phyloP scores from a whole-genome alignment of 306 rosid species.

The Fragaria ananassa region DNA sequence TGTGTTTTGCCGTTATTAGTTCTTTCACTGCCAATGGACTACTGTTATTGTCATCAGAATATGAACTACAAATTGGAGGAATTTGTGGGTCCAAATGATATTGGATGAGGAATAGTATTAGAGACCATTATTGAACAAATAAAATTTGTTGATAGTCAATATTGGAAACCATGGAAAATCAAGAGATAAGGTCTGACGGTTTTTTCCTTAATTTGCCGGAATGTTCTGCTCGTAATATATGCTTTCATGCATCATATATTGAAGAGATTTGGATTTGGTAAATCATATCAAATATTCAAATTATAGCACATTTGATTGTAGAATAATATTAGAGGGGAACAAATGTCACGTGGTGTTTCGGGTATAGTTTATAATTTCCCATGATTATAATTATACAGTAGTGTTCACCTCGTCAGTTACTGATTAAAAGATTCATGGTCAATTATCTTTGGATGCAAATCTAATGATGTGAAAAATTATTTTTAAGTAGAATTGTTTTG shows the following conservation, averaged over 20 bases:
- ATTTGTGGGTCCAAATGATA: slow-evolving; percentile 11
- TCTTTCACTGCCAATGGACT: slow-evolving; percentile 9
- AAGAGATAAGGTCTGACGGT: not conserved
- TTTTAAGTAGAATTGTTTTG: no score
- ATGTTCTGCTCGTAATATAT: not conserved
- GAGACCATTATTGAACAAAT: not conserved
- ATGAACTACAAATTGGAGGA: slow-evolving; percentile 16
- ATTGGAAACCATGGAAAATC: not conserved
- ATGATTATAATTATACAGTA: no score
- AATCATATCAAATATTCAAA: not conserved
- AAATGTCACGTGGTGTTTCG: no score
- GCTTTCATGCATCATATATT: not conserved
- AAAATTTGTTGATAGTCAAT: not conserved
- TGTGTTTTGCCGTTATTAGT: slow-evolving; percentile 7
- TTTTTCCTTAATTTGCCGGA: not conserved
- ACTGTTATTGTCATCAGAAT: slow-evolving; percentile 3
- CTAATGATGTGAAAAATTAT: no score
- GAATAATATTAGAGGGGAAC: no score
- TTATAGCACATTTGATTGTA: not conserved
- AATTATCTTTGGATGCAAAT: no score
- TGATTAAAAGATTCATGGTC: no score
- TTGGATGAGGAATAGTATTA: slow-evolving; percentile 19
- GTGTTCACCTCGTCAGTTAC: no score
- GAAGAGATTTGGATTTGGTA: not conserved
- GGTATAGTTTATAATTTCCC: no score